These are phyloP conservation scores for Lupinus albus DNA, from an alignment of 306 rosid genomes.

Conservation along the genomic window DNA sequence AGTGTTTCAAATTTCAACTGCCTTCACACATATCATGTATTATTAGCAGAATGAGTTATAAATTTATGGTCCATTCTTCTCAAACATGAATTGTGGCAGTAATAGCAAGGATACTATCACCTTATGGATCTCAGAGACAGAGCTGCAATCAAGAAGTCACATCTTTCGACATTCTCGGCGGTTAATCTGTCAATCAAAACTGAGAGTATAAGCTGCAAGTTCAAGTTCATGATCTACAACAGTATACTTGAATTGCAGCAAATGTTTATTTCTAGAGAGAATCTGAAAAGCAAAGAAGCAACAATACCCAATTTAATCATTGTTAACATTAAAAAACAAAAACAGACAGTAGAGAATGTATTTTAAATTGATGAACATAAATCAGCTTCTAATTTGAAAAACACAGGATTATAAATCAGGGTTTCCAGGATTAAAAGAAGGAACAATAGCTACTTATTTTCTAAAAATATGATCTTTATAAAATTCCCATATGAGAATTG, in stretches of 20 bases:
- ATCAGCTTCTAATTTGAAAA: slow-evolving; percentile 29
- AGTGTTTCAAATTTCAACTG: slow-evolving; percentile 52
- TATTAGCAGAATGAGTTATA: slow-evolving; percentile 44
- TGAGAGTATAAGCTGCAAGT: slow-evolving; percentile 29
- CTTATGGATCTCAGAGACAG: slow-evolving; percentile 45
- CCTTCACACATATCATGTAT: slow-evolving; percentile 54
- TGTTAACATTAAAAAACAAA: background rate
- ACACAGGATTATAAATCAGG: background rate
- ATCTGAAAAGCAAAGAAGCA: slow-evolving; percentile 36
- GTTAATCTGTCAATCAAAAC: slow-evolving; percentile 31
- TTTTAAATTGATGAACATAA: slow-evolving; percentile 6
- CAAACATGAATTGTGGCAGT: slow-evolving; percentile 41
- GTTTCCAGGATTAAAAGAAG: background rate
- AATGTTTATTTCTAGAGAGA: slow-evolving; percentile 14
- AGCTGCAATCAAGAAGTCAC: slow-evolving; percentile 46
- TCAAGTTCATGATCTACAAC: slow-evolving; percentile 31
- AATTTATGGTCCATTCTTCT: slow-evolving; percentile 32
- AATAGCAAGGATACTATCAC: slow-evolving; percentile 38
- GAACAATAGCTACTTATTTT: background rate
- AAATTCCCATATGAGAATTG: background rate
- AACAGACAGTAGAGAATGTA: background rate
- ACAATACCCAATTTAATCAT: slow-evolving; percentile 21
- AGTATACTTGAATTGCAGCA: slow-evolving; percentile 31
- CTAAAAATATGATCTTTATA: slow-evolving; percentile 16
- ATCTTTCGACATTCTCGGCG: slow-evolving; percentile 71